These are phyloP conservation scores for Paraphoma chrysanthemicola DNA, from an alignment of 2,329 filamentous ascomycete genomes.

Conservation along the genomic window DNA sequence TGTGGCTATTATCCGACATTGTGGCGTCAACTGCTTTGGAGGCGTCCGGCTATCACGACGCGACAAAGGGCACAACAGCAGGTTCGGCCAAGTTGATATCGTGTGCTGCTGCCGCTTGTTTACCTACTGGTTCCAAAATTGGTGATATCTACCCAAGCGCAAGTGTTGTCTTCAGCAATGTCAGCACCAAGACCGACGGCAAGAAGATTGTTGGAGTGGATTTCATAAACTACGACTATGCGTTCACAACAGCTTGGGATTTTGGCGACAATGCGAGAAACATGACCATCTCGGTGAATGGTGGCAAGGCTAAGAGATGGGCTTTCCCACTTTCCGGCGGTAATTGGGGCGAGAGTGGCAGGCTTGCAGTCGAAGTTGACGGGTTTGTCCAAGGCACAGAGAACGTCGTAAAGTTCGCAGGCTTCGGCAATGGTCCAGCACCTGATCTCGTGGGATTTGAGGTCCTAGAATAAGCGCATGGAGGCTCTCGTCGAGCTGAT, in stretches of 20 bases:
- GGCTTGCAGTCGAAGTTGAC: conserved; percentile 32
- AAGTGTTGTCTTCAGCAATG: conserved; percentile 35
- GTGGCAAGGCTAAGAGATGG: conserved; percentile 41
- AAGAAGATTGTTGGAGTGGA: conserved; percentile 47
- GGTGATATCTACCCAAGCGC: conserved; percentile 36
- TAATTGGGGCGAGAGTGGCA: conserved; percentile 45
- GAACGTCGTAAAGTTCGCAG: conserved; percentile 31
- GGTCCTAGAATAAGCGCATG: conserved; percentile 17
- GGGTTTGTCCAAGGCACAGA: conserved; percentile 31
- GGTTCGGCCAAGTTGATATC: conserved; percentile 33
- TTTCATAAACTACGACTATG: conserved; percentile 51
- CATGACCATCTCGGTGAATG: conserved; percentile 49
- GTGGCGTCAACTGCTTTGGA: conserved; percentile 11
- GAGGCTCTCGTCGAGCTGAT: neutral
- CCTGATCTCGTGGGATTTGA: conserved; percentile 42
- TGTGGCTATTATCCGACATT: conserved; percentile 47
- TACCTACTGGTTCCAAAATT: conserved; percentile 43
- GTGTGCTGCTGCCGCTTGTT: conserved; percentile 35
- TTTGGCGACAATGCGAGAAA: conserved; percentile 46
- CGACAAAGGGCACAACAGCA: conserved; percentile 35
- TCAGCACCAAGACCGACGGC: conserved; percentile 29
- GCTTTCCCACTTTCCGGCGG: conserved; percentile 51
- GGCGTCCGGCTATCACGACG: conserved; percentile 38
- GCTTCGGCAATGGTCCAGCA: conserved; percentile 19
- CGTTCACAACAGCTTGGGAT: conserved; percentile 44